Evolutionary conservation across 2,329 filamentous ascomycete genomes (phyloP), one percentile per base, ranked within the genome.

Genomic region (Pseudocercospora macadamiae): DNA sequence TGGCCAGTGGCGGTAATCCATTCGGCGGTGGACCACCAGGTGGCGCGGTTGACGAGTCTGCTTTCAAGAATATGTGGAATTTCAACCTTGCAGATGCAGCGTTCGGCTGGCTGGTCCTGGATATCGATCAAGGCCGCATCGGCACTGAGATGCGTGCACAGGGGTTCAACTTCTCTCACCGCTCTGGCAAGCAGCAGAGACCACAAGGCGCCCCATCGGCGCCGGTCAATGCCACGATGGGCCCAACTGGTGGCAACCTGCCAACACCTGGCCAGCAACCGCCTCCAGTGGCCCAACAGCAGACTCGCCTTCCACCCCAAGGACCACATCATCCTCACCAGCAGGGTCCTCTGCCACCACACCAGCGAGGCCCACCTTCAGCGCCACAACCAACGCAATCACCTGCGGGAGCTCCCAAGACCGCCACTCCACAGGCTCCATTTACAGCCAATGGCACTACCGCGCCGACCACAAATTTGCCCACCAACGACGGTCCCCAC

Each of bases 51-150:
- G 95, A 99, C 64, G 95, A 99, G 80, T 97, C 93, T 70, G 95
- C 95, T 1, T 99, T 99, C 84, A 99, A 99, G 82, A 99, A 99
- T 75, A 97, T 97, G 95, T 99, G 95, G 95, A 99, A 99, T 77
- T 99, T 99, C 79, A 97, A 97, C 76, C 78, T 99, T 66, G 95
- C 95, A 26, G 95, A 99, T 79, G 95, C 95, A 55, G 93, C 95
- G 18, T 99, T 97, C 74, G 95, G 95, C 61, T 99, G 92, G 82
- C 82, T 99, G 52, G 92, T 97, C 14, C 79, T 99, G 58, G 95
- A 99, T 74, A 89, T 99, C 60, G 95, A 99, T 73, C 90, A 92
- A 71, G 95, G 95, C 52, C 88, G 95, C 42, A 97, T 99, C 68
- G 95, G 93, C 47, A 99, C 95, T 0, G 95, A 99, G 78, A 99